Evolutionary conservation across 257 asterid genomes (phyloP).

Genomic region (Cynanchum wilfordii): DNA sequence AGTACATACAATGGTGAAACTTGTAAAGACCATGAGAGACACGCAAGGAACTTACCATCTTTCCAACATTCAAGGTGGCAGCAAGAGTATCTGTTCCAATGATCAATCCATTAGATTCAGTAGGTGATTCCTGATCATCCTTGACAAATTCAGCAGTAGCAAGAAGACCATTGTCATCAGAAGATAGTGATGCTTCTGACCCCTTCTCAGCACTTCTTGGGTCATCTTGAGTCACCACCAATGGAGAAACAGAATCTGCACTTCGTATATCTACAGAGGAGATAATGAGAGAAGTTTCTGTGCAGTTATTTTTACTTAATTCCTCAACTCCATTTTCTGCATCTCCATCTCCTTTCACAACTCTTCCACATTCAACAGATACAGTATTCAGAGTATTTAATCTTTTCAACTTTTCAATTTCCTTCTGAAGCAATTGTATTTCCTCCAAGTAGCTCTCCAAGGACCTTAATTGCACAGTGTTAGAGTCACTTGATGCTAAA

Average conservation of each 20-base stretch:
- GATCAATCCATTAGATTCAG: constrained; percentile 30
- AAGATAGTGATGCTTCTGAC: constrained; percentile 29
- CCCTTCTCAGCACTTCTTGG: constrained; percentile 35
- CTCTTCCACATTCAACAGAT: constrained; percentile 31
- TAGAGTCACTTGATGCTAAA: constrained; percentile 33
- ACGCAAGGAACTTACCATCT: constrained; percentile 41
- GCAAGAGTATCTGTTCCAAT: constrained; percentile 40
- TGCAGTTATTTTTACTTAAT: constrained; percentile 31
- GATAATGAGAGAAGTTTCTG: constrained; percentile 29
- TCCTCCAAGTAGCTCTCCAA: constrained; percentile 40
- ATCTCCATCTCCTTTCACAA: constrained; percentile 35
- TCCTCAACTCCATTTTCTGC: constrained; percentile 34
- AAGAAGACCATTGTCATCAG: constrained; percentile 30
- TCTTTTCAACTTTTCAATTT: constrained; percentile 42
- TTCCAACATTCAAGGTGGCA: constrained; percentile 51
- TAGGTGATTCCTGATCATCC: constrained; percentile 38
- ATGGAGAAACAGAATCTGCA: constrained; percentile 35
- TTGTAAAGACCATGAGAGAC: neutral
- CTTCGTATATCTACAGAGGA: constrained; percentile 34
- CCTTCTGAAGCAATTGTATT: constrained; percentile 37
- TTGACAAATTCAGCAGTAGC: constrained; percentile 30
- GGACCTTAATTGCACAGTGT: constrained; percentile 28
- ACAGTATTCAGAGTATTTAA: constrained; percentile 25
- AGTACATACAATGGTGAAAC: neutral
- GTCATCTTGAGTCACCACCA: constrained; percentile 34